Evolutionary conservation across 768 basidiomycete genomes (phyloP).

Genomic region (Leccinum incarnatum): DNA sequence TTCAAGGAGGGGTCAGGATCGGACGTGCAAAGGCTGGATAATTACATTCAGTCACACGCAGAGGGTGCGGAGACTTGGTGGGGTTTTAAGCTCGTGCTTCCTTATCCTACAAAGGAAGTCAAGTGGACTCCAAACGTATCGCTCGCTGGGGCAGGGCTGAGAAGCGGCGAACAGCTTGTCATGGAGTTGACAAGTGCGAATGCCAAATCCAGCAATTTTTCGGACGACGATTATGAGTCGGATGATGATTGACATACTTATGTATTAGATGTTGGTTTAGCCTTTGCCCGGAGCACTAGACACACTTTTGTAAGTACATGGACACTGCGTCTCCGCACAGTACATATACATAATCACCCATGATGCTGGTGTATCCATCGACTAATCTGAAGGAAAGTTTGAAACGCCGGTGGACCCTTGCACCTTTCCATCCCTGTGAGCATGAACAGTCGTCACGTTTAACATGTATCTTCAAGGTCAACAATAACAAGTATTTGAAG

Average conservation of each 20-base stretch:
- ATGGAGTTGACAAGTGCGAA: conserved; percentile 43
- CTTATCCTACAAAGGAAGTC: conserved; percentile 70
- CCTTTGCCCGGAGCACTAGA: background rate
- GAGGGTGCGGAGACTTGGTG: conserved; percentile 50
- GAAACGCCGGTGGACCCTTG: too few relatives aligned
- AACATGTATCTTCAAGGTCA: background rate
- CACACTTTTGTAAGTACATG: background rate
- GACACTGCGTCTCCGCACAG: background rate
- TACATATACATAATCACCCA: background rate
- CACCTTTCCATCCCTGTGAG: background rate
- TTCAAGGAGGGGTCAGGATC: conserved; percentile 34
- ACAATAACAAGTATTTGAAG: background rate
- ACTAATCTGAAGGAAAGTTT: background rate
- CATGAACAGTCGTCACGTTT: background rate
- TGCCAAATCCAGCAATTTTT: conserved; percentile 26
- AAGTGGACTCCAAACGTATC: conserved; percentile 40
- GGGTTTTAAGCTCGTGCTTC: conserved; percentile 65
- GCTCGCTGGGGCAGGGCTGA: conserved; percentile 40
- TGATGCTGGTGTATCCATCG: background rate
- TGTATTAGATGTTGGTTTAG: background rate
- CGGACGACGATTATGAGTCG: conserved; percentile 56
- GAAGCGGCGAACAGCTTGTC: conserved; percentile 62
- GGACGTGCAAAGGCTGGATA: conserved; percentile 37
- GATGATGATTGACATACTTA: conserved; percentile 38
- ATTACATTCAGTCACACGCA: conserved; percentile 31